These are phyloP conservation scores for Talaromyces adpressus DNA, from an alignment of 495 filamentous ascomycete species.

Conservation along the genomic window DNA sequence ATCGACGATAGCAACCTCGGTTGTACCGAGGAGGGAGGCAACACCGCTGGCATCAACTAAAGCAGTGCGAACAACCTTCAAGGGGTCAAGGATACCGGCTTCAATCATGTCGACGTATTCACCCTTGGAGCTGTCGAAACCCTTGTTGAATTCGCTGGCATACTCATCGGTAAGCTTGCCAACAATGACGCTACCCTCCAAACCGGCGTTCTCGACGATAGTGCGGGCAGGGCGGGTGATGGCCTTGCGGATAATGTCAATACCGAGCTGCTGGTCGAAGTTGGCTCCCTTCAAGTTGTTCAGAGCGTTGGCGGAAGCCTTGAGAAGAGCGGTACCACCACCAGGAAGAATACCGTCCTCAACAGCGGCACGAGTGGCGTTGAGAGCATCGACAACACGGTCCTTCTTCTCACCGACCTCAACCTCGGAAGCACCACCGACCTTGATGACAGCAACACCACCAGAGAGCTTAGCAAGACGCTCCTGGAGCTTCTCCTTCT, in stretches of 20 bases:
- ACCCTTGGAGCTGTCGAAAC: slow-evolving; percentile 90
- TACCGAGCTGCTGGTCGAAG: slow-evolving; percentile 99
- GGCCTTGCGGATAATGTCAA: slow-evolving; percentile 92
- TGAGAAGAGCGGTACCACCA: slow-evolving; percentile 95
- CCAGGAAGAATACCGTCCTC: slow-evolving; percentile 98
- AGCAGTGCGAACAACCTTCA: slow-evolving; percentile 97
- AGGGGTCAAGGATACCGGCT: slow-evolving; percentile 92
- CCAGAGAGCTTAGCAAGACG: slow-evolving; percentile 98
- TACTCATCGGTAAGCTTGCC: slow-evolving; percentile 97
- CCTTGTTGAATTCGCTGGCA: slow-evolving; percentile 91
- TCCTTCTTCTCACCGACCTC: slow-evolving; percentile 99
- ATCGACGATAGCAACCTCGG: slow-evolving; percentile 95
- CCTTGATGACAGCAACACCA: slow-evolving; percentile 98
- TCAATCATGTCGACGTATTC: slow-evolving; percentile 98
- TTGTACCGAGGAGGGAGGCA: slow-evolving; percentile 93
- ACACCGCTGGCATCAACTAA: slow-evolving; percentile 94
- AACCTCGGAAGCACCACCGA: slow-evolving; percentile 94
- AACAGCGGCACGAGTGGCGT: slow-evolving; percentile 95
- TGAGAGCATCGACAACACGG: slow-evolving; percentile 94
- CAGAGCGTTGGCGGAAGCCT: slow-evolving; percentile 88
- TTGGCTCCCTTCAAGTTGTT: slow-evolving; percentile 76
- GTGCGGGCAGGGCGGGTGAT: slow-evolving; percentile 91
- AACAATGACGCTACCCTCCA: slow-evolving; percentile 92
- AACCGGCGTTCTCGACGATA: slow-evolving; percentile 96
- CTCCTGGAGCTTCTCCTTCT: slow-evolving; percentile 99